Conservation (phyloP, 2,329 filamentous ascomycete species). For the Tolypocladium guangdongense region DNA sequence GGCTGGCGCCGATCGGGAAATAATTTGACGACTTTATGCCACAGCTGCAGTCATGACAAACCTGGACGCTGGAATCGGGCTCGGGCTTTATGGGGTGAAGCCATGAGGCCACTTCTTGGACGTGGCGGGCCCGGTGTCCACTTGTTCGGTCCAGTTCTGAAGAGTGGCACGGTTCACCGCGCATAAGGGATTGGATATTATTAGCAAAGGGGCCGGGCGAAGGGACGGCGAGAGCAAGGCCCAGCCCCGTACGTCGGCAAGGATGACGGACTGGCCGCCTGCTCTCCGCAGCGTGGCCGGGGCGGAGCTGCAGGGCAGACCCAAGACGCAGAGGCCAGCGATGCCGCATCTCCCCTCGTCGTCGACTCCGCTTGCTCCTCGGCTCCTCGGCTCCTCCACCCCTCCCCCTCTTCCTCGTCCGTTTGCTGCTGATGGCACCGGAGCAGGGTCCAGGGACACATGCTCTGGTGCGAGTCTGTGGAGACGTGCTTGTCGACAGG, state of each 20-base stretch:
- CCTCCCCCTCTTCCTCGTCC: background rate
- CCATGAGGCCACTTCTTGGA: conserved; percentile 2
- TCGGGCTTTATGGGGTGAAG: background rate
- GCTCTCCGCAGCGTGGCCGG: background rate
- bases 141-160: conserved; percentile 1
- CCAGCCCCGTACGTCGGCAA: background rate
- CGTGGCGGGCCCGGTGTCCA: background rate
- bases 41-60: background rate
- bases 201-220: background rate
- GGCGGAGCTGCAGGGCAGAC: background rate
- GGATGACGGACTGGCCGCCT: background rate
- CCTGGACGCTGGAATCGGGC: background rate
- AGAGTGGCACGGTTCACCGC: background rate
- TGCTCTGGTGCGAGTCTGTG: conserved; percentile 11
- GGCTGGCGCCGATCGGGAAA: conserved; percentile 4
- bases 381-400: too few relatives aligned
- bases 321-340: background rate
- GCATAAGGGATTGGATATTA: background rate
- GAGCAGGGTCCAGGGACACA: conserved; percentile 1
- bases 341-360: background rate
- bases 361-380: too few relatives aligned
- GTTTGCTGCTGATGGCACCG: background rate
- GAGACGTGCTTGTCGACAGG: conserved; percentile 10
- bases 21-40: conserved; percentile 7
- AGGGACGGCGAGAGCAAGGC: background rate